Percentiles rank a stretch among this genome's conserved stretches.
Evolutionary conservation across 2,329 filamentous ascomycete species (phyloP).

Genomic region (Ophiocordyceps camponoti-leonardi): DNA sequence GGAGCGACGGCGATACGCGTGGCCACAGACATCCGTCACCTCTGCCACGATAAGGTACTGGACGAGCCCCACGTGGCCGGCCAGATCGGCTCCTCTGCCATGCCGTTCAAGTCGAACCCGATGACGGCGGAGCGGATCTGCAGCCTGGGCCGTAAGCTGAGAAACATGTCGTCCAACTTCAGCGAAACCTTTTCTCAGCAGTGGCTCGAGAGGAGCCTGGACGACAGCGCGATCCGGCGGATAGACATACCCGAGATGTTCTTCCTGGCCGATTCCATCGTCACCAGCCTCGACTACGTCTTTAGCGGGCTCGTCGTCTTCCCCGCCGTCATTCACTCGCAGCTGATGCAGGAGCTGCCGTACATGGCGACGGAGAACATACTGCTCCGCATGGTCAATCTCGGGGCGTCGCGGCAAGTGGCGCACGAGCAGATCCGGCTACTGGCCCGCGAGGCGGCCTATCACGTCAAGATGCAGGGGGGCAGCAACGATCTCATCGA

Average conservation of each 20-base stretch:
- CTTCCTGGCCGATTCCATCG: conserved; percentile 50
- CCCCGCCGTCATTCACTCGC: conserved; percentile 50
- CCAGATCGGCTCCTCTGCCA: conserved; percentile 47
- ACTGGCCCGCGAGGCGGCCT: conserved; percentile 57
- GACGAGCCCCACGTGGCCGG: conserved; percentile 62
- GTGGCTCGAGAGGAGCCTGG: conserved; percentile 53
- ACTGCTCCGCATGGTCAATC: conserved; percentile 61
- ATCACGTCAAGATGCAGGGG: conserved; percentile 41
- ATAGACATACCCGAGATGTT: conserved; percentile 51
- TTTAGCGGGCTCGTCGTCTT: conserved; percentile 60
- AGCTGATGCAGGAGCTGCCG: conserved; percentile 60
- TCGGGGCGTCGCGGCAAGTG: conserved; percentile 58
- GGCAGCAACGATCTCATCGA: conserved; percentile 68
- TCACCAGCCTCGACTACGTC: conserved; percentile 52
- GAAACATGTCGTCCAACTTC: conserved; percentile 20
- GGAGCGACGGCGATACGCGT: conserved; percentile 45
- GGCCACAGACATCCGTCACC: conserved; percentile 39
- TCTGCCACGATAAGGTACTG: conserved; percentile 46
- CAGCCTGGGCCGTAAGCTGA: conserved; percentile 19
- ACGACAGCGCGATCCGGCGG: conserved; percentile 55
- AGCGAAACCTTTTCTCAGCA: conserved; percentile 15
- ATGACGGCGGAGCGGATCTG: conserved; percentile 5
- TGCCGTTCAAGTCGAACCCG: conserved; percentile 14
- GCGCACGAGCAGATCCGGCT: conserved; percentile 80
- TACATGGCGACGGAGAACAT: conserved; percentile 61